Percentiles rank a stretch among this genome's conserved stretches.
Conservation (phyloP, 2,329 filamentous ascomycete genomes). For the Pyrenophora seminiperda region DNA sequence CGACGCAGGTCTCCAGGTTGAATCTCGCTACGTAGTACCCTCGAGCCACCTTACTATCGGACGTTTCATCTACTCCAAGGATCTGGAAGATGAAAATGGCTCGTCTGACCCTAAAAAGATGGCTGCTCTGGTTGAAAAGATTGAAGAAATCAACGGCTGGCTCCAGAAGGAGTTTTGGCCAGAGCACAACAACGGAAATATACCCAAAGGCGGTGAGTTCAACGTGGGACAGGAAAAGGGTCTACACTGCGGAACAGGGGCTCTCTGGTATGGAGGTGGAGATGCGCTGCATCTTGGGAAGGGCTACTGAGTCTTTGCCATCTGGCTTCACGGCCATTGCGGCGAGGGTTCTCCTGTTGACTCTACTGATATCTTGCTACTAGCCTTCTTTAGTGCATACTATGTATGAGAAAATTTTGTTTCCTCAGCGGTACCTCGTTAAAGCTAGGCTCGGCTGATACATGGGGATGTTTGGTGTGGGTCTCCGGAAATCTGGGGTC, state of each 20-base stretch:
- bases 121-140: constrained; percentile 66
- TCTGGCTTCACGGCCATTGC: too few relatives aligned
- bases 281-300: constrained; percentile 65
- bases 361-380: background rate
- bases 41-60: constrained; percentile 89
- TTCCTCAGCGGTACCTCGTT: too few relatives aligned
- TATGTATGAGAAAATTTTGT: too few relatives aligned
- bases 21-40: constrained; percentile 83
- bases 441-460: background rate
- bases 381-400: too few relatives aligned
- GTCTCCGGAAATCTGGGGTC: background rate
- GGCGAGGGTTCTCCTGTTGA: background rate
- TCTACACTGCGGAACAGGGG: constrained; percentile 74
- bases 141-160: constrained; percentile 80
- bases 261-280: constrained; percentile 77
- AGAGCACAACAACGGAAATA: constrained; percentile 45
- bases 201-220: constrained; percentile 71
- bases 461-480: too few relatives aligned
- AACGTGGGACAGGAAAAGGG: constrained; percentile 84
- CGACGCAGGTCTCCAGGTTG: constrained; percentile 69
- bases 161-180: constrained; percentile 74
- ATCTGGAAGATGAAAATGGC: constrained; percentile 53
- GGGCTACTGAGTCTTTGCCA: constrained; percentile 48
- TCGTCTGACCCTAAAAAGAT: constrained; percentile 62
- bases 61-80: constrained; percentile 72